Evolutionary conservation across 148 eudicot species (phyloP), one percentile per base, ranked within the genome.

Genomic region (Vaccinium macrocarpon): DNA sequence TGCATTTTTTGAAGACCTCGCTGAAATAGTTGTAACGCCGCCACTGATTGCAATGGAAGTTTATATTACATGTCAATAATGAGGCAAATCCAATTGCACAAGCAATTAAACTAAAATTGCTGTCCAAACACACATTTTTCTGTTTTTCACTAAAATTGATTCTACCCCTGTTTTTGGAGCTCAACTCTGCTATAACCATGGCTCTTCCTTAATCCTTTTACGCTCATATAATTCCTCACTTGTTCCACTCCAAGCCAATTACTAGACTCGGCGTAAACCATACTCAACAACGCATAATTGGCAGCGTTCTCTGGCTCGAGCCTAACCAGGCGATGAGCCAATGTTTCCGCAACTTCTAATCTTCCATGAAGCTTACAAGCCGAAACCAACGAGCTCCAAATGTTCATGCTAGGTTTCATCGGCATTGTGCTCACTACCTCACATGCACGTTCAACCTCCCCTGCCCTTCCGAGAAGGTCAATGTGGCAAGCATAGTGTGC

Each of bases 401-500:
- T 87, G 42, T 83, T 86, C 8, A 75, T 76, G 80, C 87, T 87
- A 19, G 92, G 88, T 75, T 84, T 80, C 81, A 87, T 84, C 12
- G 90, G 90, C 94, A 92, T 91, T 74, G 13, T 82, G 70, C 79
- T 82, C 51, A 87, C 82, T 15, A 91, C 70, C 35, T 86, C 90
- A 83, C 83, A 86, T 59, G 92, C 95, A 56, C 85, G 91, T 80
- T 91, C 88, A 15, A 91, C 15, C 84, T 52, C 80, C 79, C 94
- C 94, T 29, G 91, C 90, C 83, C 88, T 84, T 35, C 90, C 90
- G 19, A 92, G 90, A 68, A 92, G 90, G 84, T 88, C 90, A 76
- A 92, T 79, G 49, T 77, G 87, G 80, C 94, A 86, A 23, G 93
- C 91, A 77, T 90, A 92, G 55, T 88, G 94, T 35, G 89, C 90